phyloP scores from a whole-genome alignment of 805 yeast genomes.

The Pichia paraexigua region DNA sequence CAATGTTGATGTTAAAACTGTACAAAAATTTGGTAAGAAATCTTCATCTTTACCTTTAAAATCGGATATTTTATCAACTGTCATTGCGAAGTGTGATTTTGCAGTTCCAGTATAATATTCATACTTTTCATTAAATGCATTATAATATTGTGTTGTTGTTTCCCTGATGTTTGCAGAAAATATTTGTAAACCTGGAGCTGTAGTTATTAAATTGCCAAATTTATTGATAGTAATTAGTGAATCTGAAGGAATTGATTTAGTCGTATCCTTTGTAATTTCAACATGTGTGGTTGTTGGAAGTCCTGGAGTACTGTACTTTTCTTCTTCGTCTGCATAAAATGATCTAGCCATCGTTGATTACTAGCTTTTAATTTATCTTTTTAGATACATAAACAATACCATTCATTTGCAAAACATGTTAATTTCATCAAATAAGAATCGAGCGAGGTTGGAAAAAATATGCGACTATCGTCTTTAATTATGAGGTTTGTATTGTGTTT shows the following conservation, averaged over 20 bases:
- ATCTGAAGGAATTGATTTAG: conserved; percentile 12
- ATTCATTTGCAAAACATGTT: not conserved
- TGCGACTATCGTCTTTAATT: not conserved
- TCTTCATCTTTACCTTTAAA: conserved; percentile 49
- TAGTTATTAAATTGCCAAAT: conserved; percentile 46
- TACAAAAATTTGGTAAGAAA: conserved; percentile 45
- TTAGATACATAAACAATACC: not conserved
- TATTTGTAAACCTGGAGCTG: conserved; percentile 40
- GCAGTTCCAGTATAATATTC: conserved; percentile 40
- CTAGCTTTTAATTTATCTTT: not conserved
- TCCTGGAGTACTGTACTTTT: conserved; percentile 41
- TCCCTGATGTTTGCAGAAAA: conserved; percentile 34
- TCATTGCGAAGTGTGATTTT: conserved; percentile 33
- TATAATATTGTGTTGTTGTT: conserved; percentile 31
- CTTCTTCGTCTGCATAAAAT: conserved; percentile 48
- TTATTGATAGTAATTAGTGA: conserved; percentile 30
- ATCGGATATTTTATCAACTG: conserved; percentile 27
- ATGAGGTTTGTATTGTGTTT: not conserved
- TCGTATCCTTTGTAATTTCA: not conserved
- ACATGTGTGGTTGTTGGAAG: conserved; percentile 22
- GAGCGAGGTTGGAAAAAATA: not conserved
- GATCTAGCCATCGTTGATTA: conserved; percentile 25
- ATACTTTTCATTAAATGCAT: conserved; percentile 35
- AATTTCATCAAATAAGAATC: not conserved
- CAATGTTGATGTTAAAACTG: conserved; percentile 47